phyloP scores from a whole-genome alignment of 75 land plant genomes.

The Gnetum montanum region DNA sequence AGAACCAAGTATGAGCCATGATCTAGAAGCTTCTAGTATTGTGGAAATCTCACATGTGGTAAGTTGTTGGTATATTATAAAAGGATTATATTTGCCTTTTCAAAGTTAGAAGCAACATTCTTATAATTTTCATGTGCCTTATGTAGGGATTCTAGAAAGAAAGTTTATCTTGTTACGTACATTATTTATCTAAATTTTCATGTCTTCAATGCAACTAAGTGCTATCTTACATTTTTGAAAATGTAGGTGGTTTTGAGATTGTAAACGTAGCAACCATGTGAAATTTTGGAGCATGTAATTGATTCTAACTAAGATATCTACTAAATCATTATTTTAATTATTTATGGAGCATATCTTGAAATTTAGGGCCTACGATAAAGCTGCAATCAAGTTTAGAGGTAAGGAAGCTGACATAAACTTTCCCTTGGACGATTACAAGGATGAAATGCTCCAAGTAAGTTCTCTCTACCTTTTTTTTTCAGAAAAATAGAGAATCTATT shows the following conservation, averaged over 20 bases:
- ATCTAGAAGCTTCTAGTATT: constrained; percentile 62
- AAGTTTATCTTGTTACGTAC: constrained; percentile 62
- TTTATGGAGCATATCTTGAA: not conserved
- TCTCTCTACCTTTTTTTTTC: not conserved
- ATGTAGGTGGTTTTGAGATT: constrained; percentile 26
- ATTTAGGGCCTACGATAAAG: constrained; percentile 41
- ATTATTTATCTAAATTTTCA: not conserved
- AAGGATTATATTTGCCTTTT: not conserved
- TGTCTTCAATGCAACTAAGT: not conserved
- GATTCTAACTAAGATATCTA: not conserved
- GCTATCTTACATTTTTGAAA: not conserved
- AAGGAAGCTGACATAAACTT: constrained; percentile 51
- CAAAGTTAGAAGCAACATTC: not conserved
- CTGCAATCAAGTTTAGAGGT: constrained; percentile 37
- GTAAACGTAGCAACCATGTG: constrained; percentile 31
- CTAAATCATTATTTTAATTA: not conserved
- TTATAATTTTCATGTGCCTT: constrained; percentile 3
- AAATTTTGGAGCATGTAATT: not conserved
- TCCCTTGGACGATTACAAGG: constrained; percentile 30
- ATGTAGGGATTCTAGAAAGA: constrained; percentile 69
- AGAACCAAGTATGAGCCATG: constrained; percentile 71
- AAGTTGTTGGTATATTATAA: not conserved
- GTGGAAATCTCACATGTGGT: constrained; percentile 79
- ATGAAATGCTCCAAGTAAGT: constrained; percentile 33
- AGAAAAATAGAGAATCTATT: no score